Evolutionary conservation across 768 basidiomycete genomes (phyloP).

Genomic region (Obba rivulosa): DNA sequence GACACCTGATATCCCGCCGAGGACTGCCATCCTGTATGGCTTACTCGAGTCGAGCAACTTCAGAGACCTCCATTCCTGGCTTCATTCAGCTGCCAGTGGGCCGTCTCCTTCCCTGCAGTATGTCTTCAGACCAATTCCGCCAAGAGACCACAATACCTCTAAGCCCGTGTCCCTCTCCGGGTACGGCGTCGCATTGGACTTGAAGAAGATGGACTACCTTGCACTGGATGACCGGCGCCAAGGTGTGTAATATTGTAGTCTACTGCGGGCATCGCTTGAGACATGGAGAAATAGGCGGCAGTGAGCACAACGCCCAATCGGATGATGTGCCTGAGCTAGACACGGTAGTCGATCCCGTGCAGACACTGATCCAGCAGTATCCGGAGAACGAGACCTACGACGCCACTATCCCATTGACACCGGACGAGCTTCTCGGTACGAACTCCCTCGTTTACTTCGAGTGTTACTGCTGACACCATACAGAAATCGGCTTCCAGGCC

Average conservation of each 20-base stretch:
- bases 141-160: slow-evolving; percentile 19
- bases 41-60: slow-evolving; percentile 63
- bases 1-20: slow-evolving; percentile 42
- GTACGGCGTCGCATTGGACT: slow-evolving; percentile 86
- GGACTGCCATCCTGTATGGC: slow-evolving; percentile 77
- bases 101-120: slow-evolving; percentile 56
- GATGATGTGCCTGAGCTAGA: slow-evolving; percentile 3
- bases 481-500: slow-evolving; percentile 68
- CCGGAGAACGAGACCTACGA: slow-evolving; percentile 17
- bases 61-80: slow-evolving; percentile 59
- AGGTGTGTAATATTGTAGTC: slow-evolving; percentile 7
- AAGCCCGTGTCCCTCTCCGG: slow-evolving; percentile 61
- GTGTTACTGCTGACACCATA: not conserved
- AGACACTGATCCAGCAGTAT: slow-evolving; percentile 22
- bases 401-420: slow-evolving; percentile 15
- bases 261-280: not conserved
- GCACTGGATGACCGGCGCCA: slow-evolving; percentile 77
- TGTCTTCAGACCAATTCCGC: slow-evolving; percentile 66
- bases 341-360: slow-evolving; percentile 13
- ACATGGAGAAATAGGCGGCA: not conserved
- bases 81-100: slow-evolving; percentile 45
- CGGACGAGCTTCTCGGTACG: slow-evolving; percentile 44
- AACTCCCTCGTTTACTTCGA: slow-evolving; percentile 4
- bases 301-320: not conserved
- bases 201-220: slow-evolving; percentile 97